Evolutionary conservation across 331 rosid species (phyloP).

Genomic region (Quercus tomentella): DNA sequence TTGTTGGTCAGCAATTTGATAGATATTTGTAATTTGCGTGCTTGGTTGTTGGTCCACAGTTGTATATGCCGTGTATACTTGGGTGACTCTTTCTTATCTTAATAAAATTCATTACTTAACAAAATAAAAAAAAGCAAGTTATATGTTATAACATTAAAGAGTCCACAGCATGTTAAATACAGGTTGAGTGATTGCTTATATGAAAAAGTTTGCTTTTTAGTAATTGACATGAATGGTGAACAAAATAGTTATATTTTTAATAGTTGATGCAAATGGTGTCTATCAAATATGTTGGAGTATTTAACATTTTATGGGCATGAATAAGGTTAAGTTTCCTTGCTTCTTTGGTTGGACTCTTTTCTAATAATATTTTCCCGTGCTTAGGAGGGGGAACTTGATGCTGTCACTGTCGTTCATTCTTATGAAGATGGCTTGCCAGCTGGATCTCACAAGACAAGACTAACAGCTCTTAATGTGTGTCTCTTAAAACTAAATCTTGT

Average conservation of each 20-base stretch:
- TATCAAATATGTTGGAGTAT: neutral
- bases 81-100: no score
- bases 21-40: no score
- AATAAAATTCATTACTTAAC: no score
- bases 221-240: neutral
- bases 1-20: no score
- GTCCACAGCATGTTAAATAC: neutral
- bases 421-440: slow-evolving; percentile 69
- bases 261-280: neutral
- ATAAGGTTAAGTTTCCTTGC: slow-evolving; percentile 3
- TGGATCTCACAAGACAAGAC: slow-evolving; percentile 86
- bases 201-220: neutral
- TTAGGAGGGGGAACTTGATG: slow-evolving; percentile 84
- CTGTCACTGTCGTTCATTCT: slow-evolving; percentile 73
- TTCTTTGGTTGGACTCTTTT: slow-evolving; percentile 14
- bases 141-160: neutral
- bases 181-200: neutral
- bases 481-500: slow-evolving; percentile 14
- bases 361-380: slow-evolving; percentile 21
- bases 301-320: neutral
- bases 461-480: slow-evolving; percentile 79
- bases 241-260: neutral
- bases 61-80: no score
- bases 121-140: no score
- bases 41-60: no score